Conservation (phyloP, 2,329 filamentous ascomycete species). For the Bipolaris cookei region DNA sequence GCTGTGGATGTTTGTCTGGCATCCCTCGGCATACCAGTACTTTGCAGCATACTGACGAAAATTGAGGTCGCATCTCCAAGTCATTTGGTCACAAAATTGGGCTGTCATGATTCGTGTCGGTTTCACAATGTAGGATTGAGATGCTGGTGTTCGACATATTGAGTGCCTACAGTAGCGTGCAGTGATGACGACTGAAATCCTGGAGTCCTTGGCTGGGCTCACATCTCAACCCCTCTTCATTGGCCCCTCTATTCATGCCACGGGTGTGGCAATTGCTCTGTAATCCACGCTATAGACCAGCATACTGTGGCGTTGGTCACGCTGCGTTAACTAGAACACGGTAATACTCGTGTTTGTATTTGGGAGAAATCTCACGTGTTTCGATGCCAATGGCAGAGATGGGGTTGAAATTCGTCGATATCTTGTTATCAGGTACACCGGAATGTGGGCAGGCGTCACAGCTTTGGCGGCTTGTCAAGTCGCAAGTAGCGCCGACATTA, state of each 20-base stretch:
- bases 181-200: conserved; percentile 5
- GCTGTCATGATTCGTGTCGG: neutral
- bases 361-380: neutral
- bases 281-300: conserved; percentile 4
- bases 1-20: neutral
- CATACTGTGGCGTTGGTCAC: neutral
- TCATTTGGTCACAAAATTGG: neutral
- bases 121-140: neutral
- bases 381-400: neutral
- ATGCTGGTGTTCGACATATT: neutral
- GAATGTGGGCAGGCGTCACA: neutral
- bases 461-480: neutral
- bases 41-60: neutral
- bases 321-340: neutral
- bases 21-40: neutral
- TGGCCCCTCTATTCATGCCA: neutral
- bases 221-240: neutral
- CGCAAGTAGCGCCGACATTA: neutral
- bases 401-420: neutral
- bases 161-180: neutral
- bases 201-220: neutral
- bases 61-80: neutral
- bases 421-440: neutral
- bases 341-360: neutral
- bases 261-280: conserved; percentile 1